These are phyloP conservation scores for Phialophora expanda DNA, from an alignment of 2,329 filamentous ascomycete genomes.

Conservation along the genomic window DNA sequence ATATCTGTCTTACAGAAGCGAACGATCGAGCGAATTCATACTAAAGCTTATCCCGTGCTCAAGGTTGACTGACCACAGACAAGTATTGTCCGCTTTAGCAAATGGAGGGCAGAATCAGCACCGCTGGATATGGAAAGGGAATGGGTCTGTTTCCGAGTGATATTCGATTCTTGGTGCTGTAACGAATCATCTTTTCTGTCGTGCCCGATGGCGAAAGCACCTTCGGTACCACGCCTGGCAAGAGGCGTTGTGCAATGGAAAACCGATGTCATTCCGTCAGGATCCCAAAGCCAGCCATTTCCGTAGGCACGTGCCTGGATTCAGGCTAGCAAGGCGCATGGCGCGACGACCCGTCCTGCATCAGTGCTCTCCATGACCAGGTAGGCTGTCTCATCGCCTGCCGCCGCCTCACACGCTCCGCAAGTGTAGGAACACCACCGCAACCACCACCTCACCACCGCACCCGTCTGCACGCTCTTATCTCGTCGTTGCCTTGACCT, in stretches of 20 bases:
- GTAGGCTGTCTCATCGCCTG: neutral
- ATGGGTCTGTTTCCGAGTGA: neutral
- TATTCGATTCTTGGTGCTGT: constrained; percentile 1
- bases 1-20: neutral
- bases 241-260: neutral
- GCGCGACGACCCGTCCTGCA: neutral
- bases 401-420: neutral
- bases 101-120: neutral
- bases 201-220: neutral
- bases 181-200: neutral
- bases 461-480: constrained; percentile 18
- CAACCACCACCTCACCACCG: neutral
- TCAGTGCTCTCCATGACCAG: neutral
- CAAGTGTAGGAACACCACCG: neutral
- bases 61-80: neutral
- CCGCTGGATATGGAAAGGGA: neutral
- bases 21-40: neutral
- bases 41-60: neutral
- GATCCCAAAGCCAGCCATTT: neutral
- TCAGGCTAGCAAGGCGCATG: neutral
- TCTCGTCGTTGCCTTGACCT: constrained; percentile 75
- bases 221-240: neutral
- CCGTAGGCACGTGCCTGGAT: neutral
- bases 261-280: neutral
- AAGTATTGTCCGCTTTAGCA: neutral